Evolutionary conservation across 1,139 yeast species (phyloP), one percentile per base, ranked within the genome.

Genomic region (Taphrina deformans): DNA sequence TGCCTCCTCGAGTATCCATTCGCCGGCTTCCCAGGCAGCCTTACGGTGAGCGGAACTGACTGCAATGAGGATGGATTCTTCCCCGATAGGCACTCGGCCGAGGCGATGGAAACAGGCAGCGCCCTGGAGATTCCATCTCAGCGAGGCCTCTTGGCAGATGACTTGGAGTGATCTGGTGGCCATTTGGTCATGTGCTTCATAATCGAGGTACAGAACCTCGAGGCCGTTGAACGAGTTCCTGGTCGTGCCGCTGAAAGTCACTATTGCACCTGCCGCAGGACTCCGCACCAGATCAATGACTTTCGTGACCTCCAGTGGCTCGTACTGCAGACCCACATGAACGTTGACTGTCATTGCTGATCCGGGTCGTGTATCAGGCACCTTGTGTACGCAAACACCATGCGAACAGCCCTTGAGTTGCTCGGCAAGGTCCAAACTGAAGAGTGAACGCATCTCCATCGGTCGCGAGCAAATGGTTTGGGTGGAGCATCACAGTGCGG

Each of bases 241-340:
- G 9, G 84, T 81, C 6, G 79, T 79, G 0, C 84, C 84, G 4
- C 79, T 80, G 72, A 81, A 81, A 55, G 75, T 74, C 7, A 81
- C 78, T 2, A 79, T 75, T 0, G 83, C 84, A 1, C 84, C 84
- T 0, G 83, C 80, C 14, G 71, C 68, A 2, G 75, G 74, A 46
- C 70, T 65, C 45, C 73, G 71, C 35, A 74, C 77, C 67, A 73
- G 73, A 18, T 70, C 66, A 35, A 74, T 68, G 55, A 68, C 31
- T n/a, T 23, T 23, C 3, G 38, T 10, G n/a, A 60, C 33, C 14
- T 52, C 62, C 10, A 66, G 63, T 16, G 66, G 59, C 6, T 55
- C 66, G 31, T 52, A 14, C 18, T 59, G 63, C 41, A 59, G 41
- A 1, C 56, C 56, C 10, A 59, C 63, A 21, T 59, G 56, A 6